A percentile compares a stretch with the other conserved stretches of the same genome.
phyloP scores from a whole-genome alignment of 148 eudicot genomes.

The Beta vulgaris region DNA sequence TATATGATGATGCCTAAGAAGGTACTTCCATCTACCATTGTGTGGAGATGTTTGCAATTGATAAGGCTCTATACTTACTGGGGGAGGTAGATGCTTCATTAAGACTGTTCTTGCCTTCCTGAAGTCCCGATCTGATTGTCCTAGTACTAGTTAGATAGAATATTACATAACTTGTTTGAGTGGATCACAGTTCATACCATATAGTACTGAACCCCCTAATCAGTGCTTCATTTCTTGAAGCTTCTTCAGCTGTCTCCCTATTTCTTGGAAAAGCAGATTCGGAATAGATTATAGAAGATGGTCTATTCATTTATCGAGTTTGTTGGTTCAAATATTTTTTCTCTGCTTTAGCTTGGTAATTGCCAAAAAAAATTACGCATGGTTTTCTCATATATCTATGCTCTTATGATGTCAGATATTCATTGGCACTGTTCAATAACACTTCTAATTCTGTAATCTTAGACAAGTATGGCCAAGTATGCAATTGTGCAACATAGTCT shows the following conservation, averaged over 20 bases:
- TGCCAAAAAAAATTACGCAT: not conserved
- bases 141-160: no score
- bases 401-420: not conserved
- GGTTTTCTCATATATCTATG: not conserved
- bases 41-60: not conserved
- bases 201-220: no score
- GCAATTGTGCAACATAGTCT: not conserved
- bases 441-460: not conserved
- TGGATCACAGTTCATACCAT: no score
- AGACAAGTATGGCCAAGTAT: not conserved
- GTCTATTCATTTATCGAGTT: not conserved
- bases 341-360: not conserved
- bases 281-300: not conserved
- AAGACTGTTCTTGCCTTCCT: not conserved
- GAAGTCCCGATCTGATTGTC: not conserved
- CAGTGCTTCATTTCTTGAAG: no score
- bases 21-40: not conserved
- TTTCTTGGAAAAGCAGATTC: not conserved
- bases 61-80: not conserved
- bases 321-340: no score
- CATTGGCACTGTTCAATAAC: not conserved
- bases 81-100: not conserved
- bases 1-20: not conserved
- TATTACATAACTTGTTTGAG: no score
- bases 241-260: not conserved